phyloP scores from a whole-genome alignment of 2,329 filamentous ascomycete species.

The Talaromyces sp. region DNA sequence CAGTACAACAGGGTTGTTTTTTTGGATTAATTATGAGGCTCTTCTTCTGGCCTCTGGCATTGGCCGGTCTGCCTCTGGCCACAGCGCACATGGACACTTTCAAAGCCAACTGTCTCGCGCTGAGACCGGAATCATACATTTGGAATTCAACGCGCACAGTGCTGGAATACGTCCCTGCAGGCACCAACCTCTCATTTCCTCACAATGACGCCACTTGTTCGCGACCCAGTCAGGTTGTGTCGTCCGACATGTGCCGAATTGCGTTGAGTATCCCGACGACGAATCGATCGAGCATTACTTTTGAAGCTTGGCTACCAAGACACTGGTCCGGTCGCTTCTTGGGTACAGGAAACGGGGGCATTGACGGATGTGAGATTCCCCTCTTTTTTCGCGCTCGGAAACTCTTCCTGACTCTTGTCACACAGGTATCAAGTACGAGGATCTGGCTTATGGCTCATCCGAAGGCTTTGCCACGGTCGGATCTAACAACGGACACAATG shows the following conservation, averaged over 20 bases:
- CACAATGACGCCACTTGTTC: conserved; percentile 33
- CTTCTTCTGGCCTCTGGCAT: background rate
- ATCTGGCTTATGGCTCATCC: conserved; percentile 36
- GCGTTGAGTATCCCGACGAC: conserved; percentile 38
- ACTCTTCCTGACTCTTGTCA: background rate
- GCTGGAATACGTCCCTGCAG: conserved; percentile 27
- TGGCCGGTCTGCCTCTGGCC: background rate
- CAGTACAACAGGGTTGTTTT: background rate
- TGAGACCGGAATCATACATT: background rate
- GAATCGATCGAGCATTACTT: conserved; percentile 38
- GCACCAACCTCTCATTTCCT: conserved; percentile 32
- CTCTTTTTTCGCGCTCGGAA: background rate
- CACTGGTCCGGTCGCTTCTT: conserved; percentile 43
- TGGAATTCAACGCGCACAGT: conserved; percentile 6
- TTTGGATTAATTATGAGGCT: background rate
- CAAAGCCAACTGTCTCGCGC: background rate
- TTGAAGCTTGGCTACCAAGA: conserved; percentile 46
- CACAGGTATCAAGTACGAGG: conserved; percentile 41
- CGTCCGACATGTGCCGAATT: conserved; percentile 37
- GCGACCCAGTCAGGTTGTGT: conserved; percentile 27
- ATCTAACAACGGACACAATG: conserved; percentile 48
- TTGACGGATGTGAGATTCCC: conserved; percentile 39
- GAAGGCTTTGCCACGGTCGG: conserved; percentile 43
- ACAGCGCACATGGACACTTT: background rate
- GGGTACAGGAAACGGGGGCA: conserved; percentile 45